Percentiles rank a stretch among this genome's conserved stretches.
Conservation (phyloP, 1,139 yeast species). For the Debaryomyces nepalensis region DNA sequence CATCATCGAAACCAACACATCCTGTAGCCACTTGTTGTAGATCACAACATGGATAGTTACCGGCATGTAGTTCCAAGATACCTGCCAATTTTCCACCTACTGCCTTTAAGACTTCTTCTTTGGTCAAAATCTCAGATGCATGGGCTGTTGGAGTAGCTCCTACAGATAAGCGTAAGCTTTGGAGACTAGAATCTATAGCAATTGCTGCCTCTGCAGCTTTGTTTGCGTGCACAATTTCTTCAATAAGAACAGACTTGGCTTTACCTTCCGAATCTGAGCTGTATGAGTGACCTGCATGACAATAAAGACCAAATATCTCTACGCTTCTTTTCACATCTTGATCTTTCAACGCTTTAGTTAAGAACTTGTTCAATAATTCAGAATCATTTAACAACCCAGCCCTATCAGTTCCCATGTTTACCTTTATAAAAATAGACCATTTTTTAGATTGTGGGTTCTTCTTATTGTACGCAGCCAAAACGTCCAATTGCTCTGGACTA, state of each 20-base stretch:
- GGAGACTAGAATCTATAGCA: slow-evolving; percentile 28
- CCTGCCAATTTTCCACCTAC: slow-evolving; percentile 45
- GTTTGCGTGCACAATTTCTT: slow-evolving; percentile 62
- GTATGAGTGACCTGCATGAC: slow-evolving; percentile 83
- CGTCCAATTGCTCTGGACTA: slow-evolving; percentile 56
- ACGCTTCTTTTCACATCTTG: slow-evolving; percentile 31
- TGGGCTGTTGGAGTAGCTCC: slow-evolving; percentile 88
- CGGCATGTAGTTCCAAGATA: slow-evolving; percentile 73
- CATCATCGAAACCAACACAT: slow-evolving; percentile 50
- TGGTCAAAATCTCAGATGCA: slow-evolving; percentile 46
- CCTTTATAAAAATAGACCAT: slow-evolving; percentile 62
- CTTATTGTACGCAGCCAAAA: slow-evolving; percentile 42
- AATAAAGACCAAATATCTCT: slow-evolving; percentile 69
- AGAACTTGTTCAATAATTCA: slow-evolving; percentile 31
- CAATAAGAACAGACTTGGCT: slow-evolving; percentile 53
- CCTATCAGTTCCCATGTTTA: slow-evolving; percentile 64
- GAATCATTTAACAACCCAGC: slow-evolving; percentile 58
- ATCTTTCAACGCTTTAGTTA: slow-evolving; percentile 30
- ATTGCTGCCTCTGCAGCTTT: slow-evolving; percentile 53
- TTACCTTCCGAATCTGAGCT: slow-evolving; percentile 47
- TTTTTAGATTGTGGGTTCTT: slow-evolving; percentile 28
- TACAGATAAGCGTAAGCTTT: slow-evolving; percentile 52
- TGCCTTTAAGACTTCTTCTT: slow-evolving; percentile 23
- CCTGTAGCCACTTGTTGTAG: slow-evolving; percentile 76
- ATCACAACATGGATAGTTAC: slow-evolving; percentile 75